These are phyloP conservation scores for Phytophthora meadii DNA, from an alignment of 352 stramenopile species.

Conservation along the genomic window DNA sequence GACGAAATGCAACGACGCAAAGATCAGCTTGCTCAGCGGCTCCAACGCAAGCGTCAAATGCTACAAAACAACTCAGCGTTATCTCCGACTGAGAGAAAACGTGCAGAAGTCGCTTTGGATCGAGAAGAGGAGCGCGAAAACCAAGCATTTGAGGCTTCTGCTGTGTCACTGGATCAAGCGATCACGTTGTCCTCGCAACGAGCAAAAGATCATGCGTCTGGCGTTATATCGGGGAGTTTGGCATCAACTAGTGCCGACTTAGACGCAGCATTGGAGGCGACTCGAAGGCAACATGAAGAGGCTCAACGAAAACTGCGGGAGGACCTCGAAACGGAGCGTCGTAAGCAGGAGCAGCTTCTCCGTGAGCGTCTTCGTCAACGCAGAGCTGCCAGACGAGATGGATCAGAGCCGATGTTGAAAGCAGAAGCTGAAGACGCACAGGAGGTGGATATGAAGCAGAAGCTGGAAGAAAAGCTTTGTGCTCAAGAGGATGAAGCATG, in stretches of 20 bases:
- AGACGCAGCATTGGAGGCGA: conserved; percentile 26
- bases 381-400: conserved; percentile 18
- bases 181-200: conserved; percentile 26
- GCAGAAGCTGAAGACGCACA: conserved; percentile 25
- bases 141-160: conserved; percentile 24
- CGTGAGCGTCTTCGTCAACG: conserved; percentile 36
- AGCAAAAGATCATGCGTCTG: conserved; percentile 9
- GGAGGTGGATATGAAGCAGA: conserved; percentile 17
- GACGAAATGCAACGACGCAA: conserved; percentile 44
- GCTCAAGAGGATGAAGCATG: conserved; percentile 24
- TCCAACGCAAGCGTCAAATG: conserved; percentile 40
- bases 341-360: conserved; percentile 39
- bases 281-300: conserved; percentile 23
- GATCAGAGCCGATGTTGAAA: conserved; percentile 1
- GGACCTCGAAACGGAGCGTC: conserved; percentile 34
- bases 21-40: conserved; percentile 36
- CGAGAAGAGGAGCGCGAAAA: conserved; percentile 28
- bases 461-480: conserved; percentile 17
- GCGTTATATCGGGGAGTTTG: conserved; percentile 25
- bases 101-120: conserved; percentile 20
- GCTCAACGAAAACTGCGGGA: conserved; percentile 24
- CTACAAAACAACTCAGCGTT: conserved; percentile 19
- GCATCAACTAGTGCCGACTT: conserved; percentile 22
- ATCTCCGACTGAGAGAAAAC: conserved; percentile 14
- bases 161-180: conserved; percentile 10